Conservation (phyloP, 495 filamentous ascomycete genomes). For the Xylaria venustula region DNA sequence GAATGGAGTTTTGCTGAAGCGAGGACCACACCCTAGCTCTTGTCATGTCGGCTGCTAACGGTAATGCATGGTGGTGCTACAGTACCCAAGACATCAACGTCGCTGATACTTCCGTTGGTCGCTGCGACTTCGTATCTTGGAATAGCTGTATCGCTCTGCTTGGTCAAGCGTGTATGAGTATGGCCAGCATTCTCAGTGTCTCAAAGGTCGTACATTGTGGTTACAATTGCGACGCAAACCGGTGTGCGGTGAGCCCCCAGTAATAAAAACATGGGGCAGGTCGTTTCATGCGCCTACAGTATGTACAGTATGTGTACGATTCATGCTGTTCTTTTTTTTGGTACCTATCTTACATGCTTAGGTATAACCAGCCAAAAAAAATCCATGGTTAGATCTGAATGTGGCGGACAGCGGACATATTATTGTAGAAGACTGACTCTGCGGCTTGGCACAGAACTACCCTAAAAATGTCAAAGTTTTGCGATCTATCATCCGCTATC, state of each 20-base stretch:
- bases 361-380: background rate
- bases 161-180: background rate
- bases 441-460: slow-evolving; percentile 2
- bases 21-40: background rate
- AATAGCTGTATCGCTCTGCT: background rate
- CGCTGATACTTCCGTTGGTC: background rate
- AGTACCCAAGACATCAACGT: background rate
- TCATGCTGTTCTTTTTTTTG: background rate
- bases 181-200: background rate
- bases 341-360: background rate
- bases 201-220: background rate
- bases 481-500: background rate
- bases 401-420: background rate
- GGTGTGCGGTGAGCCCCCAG: background rate
- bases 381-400: background rate
- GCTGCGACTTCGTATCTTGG: background rate
- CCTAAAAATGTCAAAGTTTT: background rate
- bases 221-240: slow-evolving; percentile 9
- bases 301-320: too few species aligned
- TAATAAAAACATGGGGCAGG: background rate
- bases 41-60: slow-evolving; percentile 9
- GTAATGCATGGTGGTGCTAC: background rate
- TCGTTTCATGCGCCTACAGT: slow-evolving; percentile 5
- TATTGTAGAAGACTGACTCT: background rate
- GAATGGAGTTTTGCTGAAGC: background rate